phyloP scores from a whole-genome alignment of 2,329 filamentous ascomycete genomes.

The Incumbomyces lentus region DNA sequence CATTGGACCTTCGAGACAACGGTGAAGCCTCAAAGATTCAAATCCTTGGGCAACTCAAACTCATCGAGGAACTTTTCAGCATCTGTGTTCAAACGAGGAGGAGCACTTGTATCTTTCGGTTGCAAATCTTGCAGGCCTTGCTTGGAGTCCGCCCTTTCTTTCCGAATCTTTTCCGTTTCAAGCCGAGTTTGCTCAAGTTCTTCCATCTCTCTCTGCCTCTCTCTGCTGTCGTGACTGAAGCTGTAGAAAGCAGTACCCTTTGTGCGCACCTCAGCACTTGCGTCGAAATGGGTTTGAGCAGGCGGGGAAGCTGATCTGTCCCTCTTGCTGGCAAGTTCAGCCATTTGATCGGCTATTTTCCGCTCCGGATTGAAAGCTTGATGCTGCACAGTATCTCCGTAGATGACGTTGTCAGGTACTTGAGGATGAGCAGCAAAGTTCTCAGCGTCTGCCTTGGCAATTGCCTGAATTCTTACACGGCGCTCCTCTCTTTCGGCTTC shows the following conservation, averaged over 20 bases:
- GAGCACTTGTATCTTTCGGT: constrained; percentile 49
- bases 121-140: constrained; percentile 44
- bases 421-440: constrained; percentile 52
- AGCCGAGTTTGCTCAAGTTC: constrained; percentile 55
- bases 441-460: constrained; percentile 53
- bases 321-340: constrained; percentile 62
- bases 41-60: constrained; percentile 12
- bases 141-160: constrained; percentile 46
- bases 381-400: constrained; percentile 74
- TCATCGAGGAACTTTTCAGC: constrained; percentile 64
- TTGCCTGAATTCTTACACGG: constrained; percentile 41
- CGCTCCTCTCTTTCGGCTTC: constrained; percentile 57
- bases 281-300: constrained; percentile 74
- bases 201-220: constrained; percentile 63
- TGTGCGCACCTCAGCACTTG: constrained; percentile 67
- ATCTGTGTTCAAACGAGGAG: constrained; percentile 50
- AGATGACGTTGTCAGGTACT: constrained; percentile 60
- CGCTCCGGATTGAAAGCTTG: constrained; percentile 72
- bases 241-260: constrained; percentile 88
- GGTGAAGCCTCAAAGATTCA: no score
- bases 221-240: constrained; percentile 67
- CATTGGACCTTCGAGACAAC: no score
- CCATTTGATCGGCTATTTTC: constrained; percentile 57
- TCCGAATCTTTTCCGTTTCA: constrained; percentile 56
- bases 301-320: constrained; percentile 75